A percentile compares a stretch with the other conserved stretches of the same genome.
Evolutionary conservation across 23 red algal genomes (phyloP).

Genomic region (Cyanidiococcus yangmingshanensis): DNA sequence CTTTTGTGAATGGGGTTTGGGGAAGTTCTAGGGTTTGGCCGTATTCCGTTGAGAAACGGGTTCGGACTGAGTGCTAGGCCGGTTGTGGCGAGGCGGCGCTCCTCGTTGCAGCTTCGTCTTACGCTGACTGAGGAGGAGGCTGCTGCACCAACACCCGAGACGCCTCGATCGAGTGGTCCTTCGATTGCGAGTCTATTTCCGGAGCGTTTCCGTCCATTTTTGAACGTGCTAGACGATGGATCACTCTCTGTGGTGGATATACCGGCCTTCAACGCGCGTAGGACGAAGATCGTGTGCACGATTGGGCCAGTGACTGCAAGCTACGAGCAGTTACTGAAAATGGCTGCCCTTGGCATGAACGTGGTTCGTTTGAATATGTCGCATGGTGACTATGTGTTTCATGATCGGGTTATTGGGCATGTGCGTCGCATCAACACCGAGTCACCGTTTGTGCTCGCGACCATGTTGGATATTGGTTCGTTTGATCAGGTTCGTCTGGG

Average conservation of each 20-base stretch:
- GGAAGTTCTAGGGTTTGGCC: no score
- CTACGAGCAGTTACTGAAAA: constrained; percentile 45
- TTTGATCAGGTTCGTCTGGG: constrained; percentile 86
- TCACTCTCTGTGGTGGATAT: neutral
- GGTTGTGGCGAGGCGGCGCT: no score
- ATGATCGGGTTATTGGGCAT: constrained; percentile 52
- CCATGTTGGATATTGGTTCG: constrained; percentile 88
- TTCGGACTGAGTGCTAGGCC: no score
- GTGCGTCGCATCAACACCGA: constrained; percentile 72
- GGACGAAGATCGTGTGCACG: constrained; percentile 89
- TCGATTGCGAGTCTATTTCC: no score
- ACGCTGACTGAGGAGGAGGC: no score
- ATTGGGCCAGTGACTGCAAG: constrained; percentile 73
- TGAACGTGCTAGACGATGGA: constrained; percentile 1
- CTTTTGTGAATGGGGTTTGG: no score
- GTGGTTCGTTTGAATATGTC: constrained; percentile 74
- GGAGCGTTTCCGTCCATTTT: constrained; percentile 10
- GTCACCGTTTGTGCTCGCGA: constrained; percentile 63
- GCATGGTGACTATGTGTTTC: constrained; percentile 84
- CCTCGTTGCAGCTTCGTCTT: no score
- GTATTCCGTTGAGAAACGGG: no score
- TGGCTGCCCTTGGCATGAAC: constrained; percentile 65
- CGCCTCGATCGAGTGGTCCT: no score
- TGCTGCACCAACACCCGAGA: no score
- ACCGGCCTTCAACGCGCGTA: constrained; percentile 10